Percentiles rank a stretch among this genome's conserved stretches.
These are phyloP conservation scores for Stevia rebaudiana DNA, from an alignment of 140 eudicot genomes.

Conservation along the genomic window DNA sequence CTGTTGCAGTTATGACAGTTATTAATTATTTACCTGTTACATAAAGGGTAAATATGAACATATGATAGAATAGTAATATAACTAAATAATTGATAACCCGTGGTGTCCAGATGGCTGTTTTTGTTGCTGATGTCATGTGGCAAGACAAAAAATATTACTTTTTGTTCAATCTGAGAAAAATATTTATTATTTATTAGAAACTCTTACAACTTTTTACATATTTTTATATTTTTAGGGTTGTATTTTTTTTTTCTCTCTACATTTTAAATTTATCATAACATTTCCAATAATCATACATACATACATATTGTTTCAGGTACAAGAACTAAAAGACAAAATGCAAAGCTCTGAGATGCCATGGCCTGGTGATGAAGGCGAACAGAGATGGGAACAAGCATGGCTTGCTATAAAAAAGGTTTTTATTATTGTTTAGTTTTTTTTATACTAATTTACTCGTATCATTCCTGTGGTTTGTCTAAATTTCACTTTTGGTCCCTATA, in stretches of 20 bases:
- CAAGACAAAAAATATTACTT: background rate
- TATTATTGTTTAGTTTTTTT: background rate
- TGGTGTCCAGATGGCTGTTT: background rate
- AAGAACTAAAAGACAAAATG: conserved; percentile 80
- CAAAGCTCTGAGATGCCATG: conserved; percentile 88
- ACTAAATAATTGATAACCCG: too few species aligned
- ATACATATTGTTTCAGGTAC: conserved; percentile 42
- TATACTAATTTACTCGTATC: too few species aligned
- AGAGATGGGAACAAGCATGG: conserved; percentile 98
- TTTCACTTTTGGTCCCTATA: too few species aligned
- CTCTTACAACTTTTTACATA: background rate
- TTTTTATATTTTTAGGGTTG: background rate
- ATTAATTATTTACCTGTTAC: background rate
- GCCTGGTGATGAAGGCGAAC: conserved; percentile 96
- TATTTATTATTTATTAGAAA: background rate
- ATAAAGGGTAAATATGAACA: background rate
- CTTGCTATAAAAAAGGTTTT: conserved; percentile 85
- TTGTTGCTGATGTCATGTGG: background rate
- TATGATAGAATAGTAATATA: background rate
- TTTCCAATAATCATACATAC: conserved; percentile 1
- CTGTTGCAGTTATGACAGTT: background rate
- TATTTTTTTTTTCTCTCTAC: background rate
- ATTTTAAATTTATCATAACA: background rate
- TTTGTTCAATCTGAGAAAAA: background rate
- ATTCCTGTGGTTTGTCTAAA: too few species aligned